These are phyloP conservation scores for Phytophthora foliorum DNA, from an alignment of 352 stramenopile species.

Conservation along the genomic window DNA sequence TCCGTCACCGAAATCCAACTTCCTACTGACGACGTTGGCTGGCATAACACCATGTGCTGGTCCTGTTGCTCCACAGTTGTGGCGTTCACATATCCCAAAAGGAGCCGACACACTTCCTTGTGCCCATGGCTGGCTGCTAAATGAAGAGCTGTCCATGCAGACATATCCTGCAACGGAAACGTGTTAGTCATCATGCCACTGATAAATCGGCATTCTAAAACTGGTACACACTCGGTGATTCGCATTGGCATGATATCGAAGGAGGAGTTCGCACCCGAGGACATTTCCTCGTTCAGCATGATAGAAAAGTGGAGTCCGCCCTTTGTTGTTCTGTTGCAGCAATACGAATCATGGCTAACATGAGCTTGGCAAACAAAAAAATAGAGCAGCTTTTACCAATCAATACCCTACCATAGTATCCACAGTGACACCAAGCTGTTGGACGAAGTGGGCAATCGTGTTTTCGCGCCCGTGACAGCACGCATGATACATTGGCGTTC, in stretches of 20 bases:
- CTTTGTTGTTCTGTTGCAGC: slow-evolving; percentile 46
- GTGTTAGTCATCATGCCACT: neutral
- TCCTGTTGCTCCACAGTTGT: slow-evolving; percentile 36
- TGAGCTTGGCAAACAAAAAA: neutral
- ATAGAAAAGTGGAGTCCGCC: slow-evolving; percentile 55
- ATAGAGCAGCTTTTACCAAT: neutral
- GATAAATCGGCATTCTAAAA: neutral
- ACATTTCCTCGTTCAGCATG: slow-evolving; percentile 59
- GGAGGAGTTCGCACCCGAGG: slow-evolving; percentile 48
- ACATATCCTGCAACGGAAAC: slow-evolving; percentile 44
- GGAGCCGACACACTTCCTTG: slow-evolving; percentile 52
- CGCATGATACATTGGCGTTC: slow-evolving; percentile 57
- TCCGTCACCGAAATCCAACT: slow-evolving; percentile 57
- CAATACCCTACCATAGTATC: slow-evolving; percentile 32
- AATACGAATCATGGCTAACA: slow-evolving; percentile 1
- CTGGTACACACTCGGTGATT: slow-evolving; percentile 41
- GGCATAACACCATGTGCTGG: slow-evolving; percentile 48
- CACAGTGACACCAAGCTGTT: slow-evolving; percentile 37
- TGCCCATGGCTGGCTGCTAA: slow-evolving; percentile 53
- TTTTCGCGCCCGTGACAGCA: slow-evolving; percentile 51
- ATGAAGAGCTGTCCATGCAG: slow-evolving; percentile 54
- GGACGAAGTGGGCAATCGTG: slow-evolving; percentile 48
- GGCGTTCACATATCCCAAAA: slow-evolving; percentile 34
- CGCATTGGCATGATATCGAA: slow-evolving; percentile 49
- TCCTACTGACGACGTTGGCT: slow-evolving; percentile 40